A percentile compares a stretch with the other conserved stretches of the same genome.
phyloP scores from a whole-genome alignment of 352 stramenopile species.

The Peronospora farinosa region DNA sequence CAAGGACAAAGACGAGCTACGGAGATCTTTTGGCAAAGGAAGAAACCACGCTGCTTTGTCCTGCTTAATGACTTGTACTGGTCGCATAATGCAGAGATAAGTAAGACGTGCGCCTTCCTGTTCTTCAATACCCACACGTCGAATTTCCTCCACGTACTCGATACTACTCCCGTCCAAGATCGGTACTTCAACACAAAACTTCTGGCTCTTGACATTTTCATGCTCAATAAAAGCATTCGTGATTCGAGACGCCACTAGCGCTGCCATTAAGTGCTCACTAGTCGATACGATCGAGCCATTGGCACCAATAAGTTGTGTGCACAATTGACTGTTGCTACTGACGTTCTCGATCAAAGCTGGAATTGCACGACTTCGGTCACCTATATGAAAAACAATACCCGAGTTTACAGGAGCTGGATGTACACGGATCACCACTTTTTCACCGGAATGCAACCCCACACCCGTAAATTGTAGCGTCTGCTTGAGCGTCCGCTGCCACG shows the following conservation, averaged over 20 bases:
- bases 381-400: constrained; percentile 33
- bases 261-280: constrained; percentile 65
- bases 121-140: constrained; percentile 31
- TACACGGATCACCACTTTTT: constrained; percentile 29
- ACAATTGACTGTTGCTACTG: constrained; percentile 45
- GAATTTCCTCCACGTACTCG: no score
- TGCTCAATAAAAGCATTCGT: constrained; percentile 43
- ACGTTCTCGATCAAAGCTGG: constrained; percentile 32
- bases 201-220: constrained; percentile 11
- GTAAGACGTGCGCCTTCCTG: constrained; percentile 15
- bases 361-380: constrained; percentile 7
- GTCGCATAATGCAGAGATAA: constrained; percentile 36
- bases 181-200: no score
- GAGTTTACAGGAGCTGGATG: constrained; percentile 26
- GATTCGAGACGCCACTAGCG: constrained; percentile 40
- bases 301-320: constrained; percentile 36
- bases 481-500: constrained; percentile 49
- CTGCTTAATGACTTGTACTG: constrained; percentile 50
- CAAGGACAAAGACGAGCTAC: constrained; percentile 4
- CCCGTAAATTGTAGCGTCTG: constrained; percentile 46
- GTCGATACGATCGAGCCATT: constrained; percentile 36
- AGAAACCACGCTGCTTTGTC: constrained; percentile 69
- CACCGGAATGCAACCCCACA: constrained; percentile 54
- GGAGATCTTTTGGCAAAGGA: constrained; percentile 30
- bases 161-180: no score